phyloP scores from a whole-genome alignment of 1,139 yeast species.

The Magnusiomyces clavatus region DNA sequence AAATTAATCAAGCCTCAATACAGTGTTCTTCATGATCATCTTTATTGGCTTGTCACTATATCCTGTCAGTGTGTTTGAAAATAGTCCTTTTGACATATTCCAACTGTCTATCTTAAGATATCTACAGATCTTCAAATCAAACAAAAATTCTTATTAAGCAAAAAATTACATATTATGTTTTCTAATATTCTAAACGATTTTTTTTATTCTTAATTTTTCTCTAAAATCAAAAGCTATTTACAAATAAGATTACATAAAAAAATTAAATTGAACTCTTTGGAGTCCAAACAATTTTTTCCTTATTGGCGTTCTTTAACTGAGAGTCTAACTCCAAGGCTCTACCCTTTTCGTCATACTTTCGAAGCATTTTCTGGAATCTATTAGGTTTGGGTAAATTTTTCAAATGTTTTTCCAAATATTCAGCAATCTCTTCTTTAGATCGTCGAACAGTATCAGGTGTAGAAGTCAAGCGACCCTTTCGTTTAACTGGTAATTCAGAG shows the following conservation, averaged over 20 bases:
- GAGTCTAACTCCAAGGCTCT: slow-evolving; percentile 12
- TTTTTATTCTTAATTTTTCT: too few species aligned
- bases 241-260: neutral
- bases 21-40: too few species aligned
- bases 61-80: too few species aligned
- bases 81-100: too few species aligned
- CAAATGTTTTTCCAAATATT: slow-evolving; percentile 14
- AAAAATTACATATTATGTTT: too few species aligned
- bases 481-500: neutral
- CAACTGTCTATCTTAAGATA: too few species aligned
- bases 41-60: too few species aligned
- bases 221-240: neutral
- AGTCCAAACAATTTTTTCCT: slow-evolving; percentile 19
- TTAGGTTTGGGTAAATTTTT: slow-evolving; percentile 25
- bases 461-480: slow-evolving; percentile 7
- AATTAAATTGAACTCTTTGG: slow-evolving; percentile 10
- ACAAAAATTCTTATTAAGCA: too few species aligned
- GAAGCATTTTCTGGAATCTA: slow-evolving; percentile 22
- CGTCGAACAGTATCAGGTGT: slow-evolving; percentile 12
- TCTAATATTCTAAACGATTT: too few species aligned
- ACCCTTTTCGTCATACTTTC: slow-evolving; percentile 23
- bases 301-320: slow-evolving; percentile 12
- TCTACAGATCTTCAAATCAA: too few species aligned
- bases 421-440: slow-evolving; percentile 11
- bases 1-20: too few species aligned